Evolutionary conservation across 2,329 filamentous ascomycete genomes (phyloP).

Genomic region (Cercospora berteroae): DNA sequence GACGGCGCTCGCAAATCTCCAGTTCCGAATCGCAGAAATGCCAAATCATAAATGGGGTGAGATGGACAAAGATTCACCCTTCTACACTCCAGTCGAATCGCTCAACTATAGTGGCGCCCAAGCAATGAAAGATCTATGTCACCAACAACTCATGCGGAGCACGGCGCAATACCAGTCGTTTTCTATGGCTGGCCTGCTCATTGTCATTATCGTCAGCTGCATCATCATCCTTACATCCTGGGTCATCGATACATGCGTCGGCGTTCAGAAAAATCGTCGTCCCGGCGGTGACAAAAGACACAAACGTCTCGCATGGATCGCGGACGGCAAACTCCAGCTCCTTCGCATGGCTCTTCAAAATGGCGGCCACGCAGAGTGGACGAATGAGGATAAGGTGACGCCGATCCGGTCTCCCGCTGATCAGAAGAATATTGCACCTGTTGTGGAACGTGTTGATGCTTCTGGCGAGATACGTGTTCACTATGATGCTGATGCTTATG

Average conservation of each 20-base stretch:
- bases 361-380: background rate
- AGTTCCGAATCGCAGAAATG: background rate
- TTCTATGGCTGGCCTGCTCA: background rate
- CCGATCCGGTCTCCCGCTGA: background rate
- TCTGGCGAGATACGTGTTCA: background rate
- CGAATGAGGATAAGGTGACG: background rate
- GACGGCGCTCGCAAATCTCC: background rate
- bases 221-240: slow-evolving; percentile 10
- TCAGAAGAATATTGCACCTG: background rate
- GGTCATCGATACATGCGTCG: slow-evolving; percentile 4
- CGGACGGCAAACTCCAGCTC: background rate
- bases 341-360: background rate
- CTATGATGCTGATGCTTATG: background rate
- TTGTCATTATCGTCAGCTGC: slow-evolving; percentile 9
- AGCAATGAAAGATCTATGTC: background rate
- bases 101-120: background rate
- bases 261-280: background rate
- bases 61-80: background rate
- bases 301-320: background rate
- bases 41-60: background rate
- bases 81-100: background rate
- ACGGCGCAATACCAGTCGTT: background rate
- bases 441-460: background rate
- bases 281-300: background rate
- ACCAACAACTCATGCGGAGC: background rate